phyloP scores from a whole-genome alignment of 1,139 yeast genomes.

The Kodamaea sp. region DNA sequence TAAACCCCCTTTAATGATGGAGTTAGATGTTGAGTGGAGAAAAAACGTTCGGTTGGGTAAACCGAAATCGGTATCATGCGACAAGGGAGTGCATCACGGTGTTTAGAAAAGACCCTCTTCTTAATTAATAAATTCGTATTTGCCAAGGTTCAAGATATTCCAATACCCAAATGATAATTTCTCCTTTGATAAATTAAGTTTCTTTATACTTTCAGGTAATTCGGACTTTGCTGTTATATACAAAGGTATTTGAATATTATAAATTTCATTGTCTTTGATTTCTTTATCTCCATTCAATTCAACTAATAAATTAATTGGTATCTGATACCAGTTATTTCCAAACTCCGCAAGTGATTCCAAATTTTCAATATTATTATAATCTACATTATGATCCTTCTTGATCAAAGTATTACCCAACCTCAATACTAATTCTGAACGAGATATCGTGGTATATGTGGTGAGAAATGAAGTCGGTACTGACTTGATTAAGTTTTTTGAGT shows the following conservation, averaged over 20 bases:
- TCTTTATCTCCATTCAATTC: slow-evolving; percentile 7
- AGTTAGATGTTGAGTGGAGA: too few relatives aligned
- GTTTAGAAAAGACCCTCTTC: neutral
- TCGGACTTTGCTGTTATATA: slow-evolving; percentile 25
- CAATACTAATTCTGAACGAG: slow-evolving; percentile 32
- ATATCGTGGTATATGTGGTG: slow-evolving; percentile 25
- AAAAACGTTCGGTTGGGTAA: too few relatives aligned
- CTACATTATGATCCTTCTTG: slow-evolving; percentile 6
- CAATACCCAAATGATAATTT: slow-evolving; percentile 32
- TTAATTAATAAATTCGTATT: slow-evolving; percentile 4
- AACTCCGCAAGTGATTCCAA: slow-evolving; percentile 22
- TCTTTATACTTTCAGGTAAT: slow-evolving; percentile 22
- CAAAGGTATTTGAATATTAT: slow-evolving; percentile 26
- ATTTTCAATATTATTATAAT: slow-evolving; percentile 12
- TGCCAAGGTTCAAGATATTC: slow-evolving; percentile 26
- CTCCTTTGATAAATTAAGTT: slow-evolving; percentile 17
- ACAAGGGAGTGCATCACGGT: neutral
- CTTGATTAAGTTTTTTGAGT: slow-evolving; percentile 16
- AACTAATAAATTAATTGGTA: slow-evolving; percentile 24
- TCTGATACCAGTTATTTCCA: slow-evolving; percentile 34
- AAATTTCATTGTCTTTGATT: neutral
- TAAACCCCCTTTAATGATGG: too few relatives aligned
- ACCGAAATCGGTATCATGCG: too few relatives aligned
- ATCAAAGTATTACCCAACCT: slow-evolving; percentile 21
- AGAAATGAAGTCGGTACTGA: slow-evolving; percentile 34